Conservation (phyloP, 306 rosid genomes). For the Glycine latifolia region DNA sequence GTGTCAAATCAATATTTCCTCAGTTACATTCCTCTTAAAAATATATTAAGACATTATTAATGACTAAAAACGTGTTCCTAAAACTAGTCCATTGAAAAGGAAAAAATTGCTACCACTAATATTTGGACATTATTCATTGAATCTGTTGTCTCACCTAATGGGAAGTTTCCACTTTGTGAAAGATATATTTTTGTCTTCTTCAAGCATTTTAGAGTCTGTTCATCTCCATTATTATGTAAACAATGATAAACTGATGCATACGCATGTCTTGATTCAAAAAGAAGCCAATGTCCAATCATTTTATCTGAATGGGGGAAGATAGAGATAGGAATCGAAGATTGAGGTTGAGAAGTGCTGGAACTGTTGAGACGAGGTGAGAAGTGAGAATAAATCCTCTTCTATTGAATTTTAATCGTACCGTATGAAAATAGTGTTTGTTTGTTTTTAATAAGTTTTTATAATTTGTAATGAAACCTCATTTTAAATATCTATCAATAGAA, state of each 20-base stretch:
- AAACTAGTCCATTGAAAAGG: not conserved
- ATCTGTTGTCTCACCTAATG: conserved; percentile 19
- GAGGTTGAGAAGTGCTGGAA: not conserved
- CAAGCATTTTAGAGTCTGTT: conserved; percentile 9
- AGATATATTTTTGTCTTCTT: conserved; percentile 30
- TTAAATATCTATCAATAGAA: not conserved
- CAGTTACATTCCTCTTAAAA: not conserved
- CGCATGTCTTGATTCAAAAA: not conserved
- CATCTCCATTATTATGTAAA: conserved; percentile 40
- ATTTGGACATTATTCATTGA: conserved; percentile 32
- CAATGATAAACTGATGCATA: conserved; percentile 26
- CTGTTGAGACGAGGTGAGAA: not conserved
- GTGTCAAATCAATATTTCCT: too few relatives aligned
- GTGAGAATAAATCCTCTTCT: not conserved
- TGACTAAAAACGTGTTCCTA: not conserved
- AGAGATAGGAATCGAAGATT: not conserved
- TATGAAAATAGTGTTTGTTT: not conserved
- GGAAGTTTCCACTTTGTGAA: conserved; percentile 32
- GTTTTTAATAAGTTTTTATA: not conserved
- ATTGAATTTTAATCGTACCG: not conserved
- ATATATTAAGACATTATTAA: not conserved
- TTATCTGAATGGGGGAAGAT: not conserved
- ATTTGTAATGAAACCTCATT: not conserved
- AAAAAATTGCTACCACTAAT: not conserved
- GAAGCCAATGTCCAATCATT: conserved; percentile 16